Evolutionary conservation across 768 basidiomycete species (phyloP), one percentile per base, ranked within the genome.

Genomic region (Gloeostereum incarnatum): DNA sequence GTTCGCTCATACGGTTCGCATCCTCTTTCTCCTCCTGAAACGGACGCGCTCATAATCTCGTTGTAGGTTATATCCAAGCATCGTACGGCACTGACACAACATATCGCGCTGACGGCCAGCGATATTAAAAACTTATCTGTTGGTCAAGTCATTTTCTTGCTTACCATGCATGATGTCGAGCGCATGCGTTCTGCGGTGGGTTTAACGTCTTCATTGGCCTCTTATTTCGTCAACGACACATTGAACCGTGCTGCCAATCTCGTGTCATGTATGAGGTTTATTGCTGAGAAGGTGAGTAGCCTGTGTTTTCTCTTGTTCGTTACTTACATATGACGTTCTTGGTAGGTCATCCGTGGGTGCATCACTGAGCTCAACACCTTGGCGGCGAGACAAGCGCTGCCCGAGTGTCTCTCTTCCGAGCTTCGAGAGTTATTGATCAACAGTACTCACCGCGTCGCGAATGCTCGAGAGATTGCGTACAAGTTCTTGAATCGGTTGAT

Each of bases 81-180:
- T 49, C 73, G 87, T 17, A 53, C 62, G 5, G 58, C 68, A 19
- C 69, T 98, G 33, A 65, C 71, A 3, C 74, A 73, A 25, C 73
- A 78, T 49, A 73, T 93, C 25, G 69, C 81, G 1, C 57, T 78
- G 16, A 77, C 80, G 11, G 56, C 71, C 2, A 65, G 73, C 37
- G 86, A 91, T 40, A 73, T 89, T 42, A 75, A 84, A 2, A 71
- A 71, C 35, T 66, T 96, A 34, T 76, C 83, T 2, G 70, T 85
- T 4, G 84, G 88, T 0, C 92, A 94, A 55, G 69, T 86, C 39
- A 80, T 94, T 35, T 87, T 97, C 52, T 62, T 94, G 37, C 61
- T 89, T 34, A 75, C 81, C 2, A 81, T 92, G 68, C 81, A 90
- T 47, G 89, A 93, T 48, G 69, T 96, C 43, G 94, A 98, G 52